Evolutionary conservation across 768 basidiomycete species (phyloP).

Genomic region (Galerina marginata): DNA sequence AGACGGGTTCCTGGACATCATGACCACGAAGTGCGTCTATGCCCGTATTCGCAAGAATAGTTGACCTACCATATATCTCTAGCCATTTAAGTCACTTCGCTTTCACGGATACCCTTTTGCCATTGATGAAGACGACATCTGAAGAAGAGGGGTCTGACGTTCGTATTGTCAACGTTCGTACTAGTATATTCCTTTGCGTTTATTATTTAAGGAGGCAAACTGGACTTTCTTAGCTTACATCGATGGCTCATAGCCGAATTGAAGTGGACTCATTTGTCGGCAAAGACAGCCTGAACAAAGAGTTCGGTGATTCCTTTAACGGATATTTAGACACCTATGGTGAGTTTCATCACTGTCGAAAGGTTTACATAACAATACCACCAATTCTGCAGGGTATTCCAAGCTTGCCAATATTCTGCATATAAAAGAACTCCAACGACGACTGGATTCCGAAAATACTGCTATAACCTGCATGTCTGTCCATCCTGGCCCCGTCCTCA

Average conservation of each 20-base stretch:
- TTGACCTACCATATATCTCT: neutral
- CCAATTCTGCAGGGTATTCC: neutral
- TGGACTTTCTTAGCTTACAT: neutral
- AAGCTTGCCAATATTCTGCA: constrained; percentile 11
- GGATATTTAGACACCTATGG: constrained; percentile 5
- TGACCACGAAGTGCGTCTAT: constrained; percentile 20
- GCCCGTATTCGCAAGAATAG: neutral
- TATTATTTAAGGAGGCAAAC: neutral
- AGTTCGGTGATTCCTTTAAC: constrained; percentile 1
- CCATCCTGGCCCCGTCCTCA: constrained; percentile 6
- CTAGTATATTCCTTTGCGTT: neutral
- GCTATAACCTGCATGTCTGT: constrained; percentile 3
- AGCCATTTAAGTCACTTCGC: constrained; percentile 38
- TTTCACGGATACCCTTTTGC: constrained; percentile 26
- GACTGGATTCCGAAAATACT: constrained; percentile 2
- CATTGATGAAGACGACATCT: constrained; percentile 24
- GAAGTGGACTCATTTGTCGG: neutral
- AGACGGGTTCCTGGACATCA: constrained; percentile 22
- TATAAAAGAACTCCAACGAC: constrained; percentile 5
- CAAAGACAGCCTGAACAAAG: constrained; percentile 1
- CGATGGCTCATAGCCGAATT: neutral
- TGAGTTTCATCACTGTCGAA: neutral
- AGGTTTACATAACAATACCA: neutral
- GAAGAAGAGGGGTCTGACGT: constrained; percentile 23
- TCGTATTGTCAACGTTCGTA: constrained; percentile 25